phyloP scores from a whole-genome alignment of 2,329 filamentous ascomycete species.

The Pseudogymnoascus sp. region DNA sequence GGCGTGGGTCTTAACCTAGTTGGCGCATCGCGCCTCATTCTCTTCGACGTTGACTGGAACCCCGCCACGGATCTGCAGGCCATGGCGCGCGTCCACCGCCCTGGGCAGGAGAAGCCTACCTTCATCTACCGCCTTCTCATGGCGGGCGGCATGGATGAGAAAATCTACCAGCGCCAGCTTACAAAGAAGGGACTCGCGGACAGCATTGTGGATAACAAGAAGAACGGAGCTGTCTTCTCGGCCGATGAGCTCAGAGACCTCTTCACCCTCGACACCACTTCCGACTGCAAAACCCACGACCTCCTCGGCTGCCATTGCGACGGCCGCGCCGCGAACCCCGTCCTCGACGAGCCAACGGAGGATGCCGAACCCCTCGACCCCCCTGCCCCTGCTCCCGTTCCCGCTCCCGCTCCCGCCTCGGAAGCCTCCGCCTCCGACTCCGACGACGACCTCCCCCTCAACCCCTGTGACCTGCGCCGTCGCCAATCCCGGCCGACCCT shows the following conservation, averaged over 20 bases:
- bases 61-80: constrained; percentile 65
- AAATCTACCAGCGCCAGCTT: constrained; percentile 65
- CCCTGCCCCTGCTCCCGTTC: background rate
- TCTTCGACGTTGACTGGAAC: constrained; percentile 72
- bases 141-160: constrained; percentile 62
- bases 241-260: constrained; percentile 57
- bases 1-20: constrained; percentile 63
- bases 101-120: constrained; percentile 60
- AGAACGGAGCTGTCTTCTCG: constrained; percentile 52
- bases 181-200: constrained; percentile 63
- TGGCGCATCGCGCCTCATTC: constrained; percentile 58
- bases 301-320: constrained; percentile 54
- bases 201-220: constrained; percentile 61
- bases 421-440: constrained; percentile 9
- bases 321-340: constrained; percentile 38
- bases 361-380: background rate
- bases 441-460: constrained; percentile 14
- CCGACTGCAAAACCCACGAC: constrained; percentile 59
- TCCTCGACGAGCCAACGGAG: constrained; percentile 12
- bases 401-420: background rate
- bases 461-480: constrained; percentile 9
- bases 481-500: constrained; percentile 25
- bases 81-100: constrained; percentile 66
- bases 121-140: constrained; percentile 62
- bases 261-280: constrained; percentile 54